Percentiles rank a stretch among this genome's conserved stretches.
These are phyloP conservation scores for Nemania sp. DNA, from an alignment of 2,329 filamentous ascomycete genomes.

Conservation along the genomic window DNA sequence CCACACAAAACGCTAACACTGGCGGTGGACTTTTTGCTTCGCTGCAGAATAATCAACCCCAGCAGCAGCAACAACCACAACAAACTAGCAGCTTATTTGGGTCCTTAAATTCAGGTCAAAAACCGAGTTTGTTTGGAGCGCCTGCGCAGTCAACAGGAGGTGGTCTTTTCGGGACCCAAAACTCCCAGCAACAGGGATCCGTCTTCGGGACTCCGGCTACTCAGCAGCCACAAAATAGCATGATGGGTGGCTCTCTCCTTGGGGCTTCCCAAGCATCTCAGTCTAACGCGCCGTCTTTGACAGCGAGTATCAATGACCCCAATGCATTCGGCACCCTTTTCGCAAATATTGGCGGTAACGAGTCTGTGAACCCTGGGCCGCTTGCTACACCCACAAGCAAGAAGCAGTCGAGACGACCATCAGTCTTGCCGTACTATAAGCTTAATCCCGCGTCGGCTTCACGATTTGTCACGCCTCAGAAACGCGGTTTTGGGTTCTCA, in stretches of 20 bases:
- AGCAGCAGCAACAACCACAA: constrained; percentile 45
- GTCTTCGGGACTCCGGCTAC: constrained; percentile 54
- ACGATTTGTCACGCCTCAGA: constrained; percentile 81
- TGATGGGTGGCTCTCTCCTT: constrained; percentile 61
- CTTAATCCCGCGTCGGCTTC: constrained; percentile 80
- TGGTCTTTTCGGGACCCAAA: constrained; percentile 59
- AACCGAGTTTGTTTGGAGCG: constrained; percentile 60
- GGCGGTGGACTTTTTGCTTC: constrained; percentile 58
- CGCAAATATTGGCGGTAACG: constrained; percentile 68
- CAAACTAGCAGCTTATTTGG: constrained; percentile 55
- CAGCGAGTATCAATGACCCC: constrained; percentile 79
- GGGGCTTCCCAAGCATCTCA: constrained; percentile 55
- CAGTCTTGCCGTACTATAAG: constrained; percentile 84
- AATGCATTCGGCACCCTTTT: constrained; percentile 93
- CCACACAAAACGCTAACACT: constrained; percentile 43
- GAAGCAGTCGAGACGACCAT: constrained; percentile 74
- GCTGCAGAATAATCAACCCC: constrained; percentile 45
- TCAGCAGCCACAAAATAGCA: constrained; percentile 54
- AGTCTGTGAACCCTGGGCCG: constrained; percentile 76
- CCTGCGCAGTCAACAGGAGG: constrained; percentile 49
- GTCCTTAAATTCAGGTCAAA: constrained; percentile 53
- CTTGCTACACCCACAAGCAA: constrained; percentile 86
- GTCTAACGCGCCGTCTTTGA: constrained; percentile 67
- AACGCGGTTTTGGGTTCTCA: constrained; percentile 86
- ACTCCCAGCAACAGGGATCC: constrained; percentile 49